Conservation (phyloP, 257 asterid genomes). For the Salvia hispanica region DNA sequence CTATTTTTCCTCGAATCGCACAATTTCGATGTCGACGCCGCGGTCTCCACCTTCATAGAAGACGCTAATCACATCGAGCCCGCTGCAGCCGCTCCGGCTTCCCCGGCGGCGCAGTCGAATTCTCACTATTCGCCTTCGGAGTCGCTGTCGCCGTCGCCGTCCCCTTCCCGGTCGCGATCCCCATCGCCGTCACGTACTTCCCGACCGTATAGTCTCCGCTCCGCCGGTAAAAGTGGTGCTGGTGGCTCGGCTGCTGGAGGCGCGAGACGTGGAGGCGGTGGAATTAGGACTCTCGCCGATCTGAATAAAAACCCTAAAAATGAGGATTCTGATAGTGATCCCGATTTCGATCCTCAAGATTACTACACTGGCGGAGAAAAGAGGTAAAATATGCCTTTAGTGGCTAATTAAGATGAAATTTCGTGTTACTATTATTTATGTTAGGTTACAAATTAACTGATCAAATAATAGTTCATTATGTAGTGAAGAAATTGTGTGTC, state of each 20-base stretch:
- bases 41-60: slow-evolving; percentile 82
- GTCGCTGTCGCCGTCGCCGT: slow-evolving; percentile 40
- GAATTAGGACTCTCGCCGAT: slow-evolving; percentile 69
- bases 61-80: slow-evolving; percentile 34
- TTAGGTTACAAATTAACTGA: background rate
- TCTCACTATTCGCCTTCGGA: slow-evolving; percentile 47
- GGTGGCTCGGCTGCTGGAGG: slow-evolving; percentile 36
- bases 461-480: background rate
- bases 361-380: slow-evolving; percentile 83
- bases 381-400: slow-evolving; percentile 45
- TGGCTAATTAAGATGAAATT: background rate
- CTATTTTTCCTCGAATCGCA: slow-evolving; percentile 82
- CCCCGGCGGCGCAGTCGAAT: slow-evolving; percentile 36
- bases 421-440: background rate
- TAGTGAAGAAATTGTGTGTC: background rate
- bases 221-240: slow-evolving; percentile 39
- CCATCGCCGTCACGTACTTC: slow-evolving; percentile 48
- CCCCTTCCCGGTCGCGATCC: slow-evolving; percentile 51
- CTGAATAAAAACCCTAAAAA: slow-evolving; percentile 54
- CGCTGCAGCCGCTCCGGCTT: slow-evolving; percentile 23
- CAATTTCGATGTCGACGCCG: slow-evolving; percentile 82
- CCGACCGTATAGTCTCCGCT: slow-evolving; percentile 51
- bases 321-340: slow-evolving; percentile 58
- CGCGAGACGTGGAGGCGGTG: slow-evolving; percentile 41
- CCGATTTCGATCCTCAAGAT: slow-evolving; percentile 76